Evolutionary conservation across 371 early-diverging fungal genomes (phyloP).

Genomic region (Mortierella sp.): DNA sequence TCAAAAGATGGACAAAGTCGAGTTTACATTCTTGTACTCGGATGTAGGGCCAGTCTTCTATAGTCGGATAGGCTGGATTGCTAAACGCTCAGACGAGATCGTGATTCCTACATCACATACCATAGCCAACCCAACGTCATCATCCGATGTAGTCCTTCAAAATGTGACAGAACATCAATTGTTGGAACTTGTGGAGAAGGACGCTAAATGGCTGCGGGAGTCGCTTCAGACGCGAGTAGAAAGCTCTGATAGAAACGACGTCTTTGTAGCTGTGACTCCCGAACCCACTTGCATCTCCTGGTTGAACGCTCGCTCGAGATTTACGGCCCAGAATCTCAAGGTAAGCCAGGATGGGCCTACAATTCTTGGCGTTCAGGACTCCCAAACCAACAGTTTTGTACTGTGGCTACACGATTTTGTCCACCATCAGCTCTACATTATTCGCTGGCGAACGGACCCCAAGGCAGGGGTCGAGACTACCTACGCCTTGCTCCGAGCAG

Average conservation of each 20-base stretch:
- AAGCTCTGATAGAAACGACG: not conserved
- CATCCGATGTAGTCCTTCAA: not conserved
- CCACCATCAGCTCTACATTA: slow-evolving; percentile 20
- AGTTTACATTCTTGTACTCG: slow-evolving; percentile 55
- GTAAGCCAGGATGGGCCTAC: slow-evolving; percentile 10
- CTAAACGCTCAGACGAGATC: slow-evolving; percentile 43
- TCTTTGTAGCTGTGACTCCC: slow-evolving; percentile 26
- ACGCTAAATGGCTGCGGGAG: slow-evolving; percentile 24
- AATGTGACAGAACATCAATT: slow-evolving; percentile 17
- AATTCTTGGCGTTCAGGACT: slow-evolving; percentile 16
- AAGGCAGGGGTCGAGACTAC: slow-evolving; percentile 3
- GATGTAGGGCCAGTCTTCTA: slow-evolving; percentile 60
- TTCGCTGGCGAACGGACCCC: slow-evolving; percentile 36
- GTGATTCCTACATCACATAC: slow-evolving; percentile 23
- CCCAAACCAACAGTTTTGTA: slow-evolving; percentile 26
- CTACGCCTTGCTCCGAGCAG: slow-evolving; percentile 20
- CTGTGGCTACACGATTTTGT: slow-evolving; percentile 38
- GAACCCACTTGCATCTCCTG: slow-evolving; percentile 32
- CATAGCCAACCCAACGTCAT: not conserved
- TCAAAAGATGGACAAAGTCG: slow-evolving; percentile 18
- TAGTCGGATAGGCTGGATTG: slow-evolving; percentile 57
- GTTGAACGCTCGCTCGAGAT: slow-evolving; percentile 31
- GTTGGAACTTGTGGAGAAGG: slow-evolving; percentile 9
- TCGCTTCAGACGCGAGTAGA: slow-evolving; percentile 7
- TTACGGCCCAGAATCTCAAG: slow-evolving; percentile 12